Base-by-base conservation (phyloP, 2,329 filamentous ascomycete species). In the Capronia coronata region DNA sequence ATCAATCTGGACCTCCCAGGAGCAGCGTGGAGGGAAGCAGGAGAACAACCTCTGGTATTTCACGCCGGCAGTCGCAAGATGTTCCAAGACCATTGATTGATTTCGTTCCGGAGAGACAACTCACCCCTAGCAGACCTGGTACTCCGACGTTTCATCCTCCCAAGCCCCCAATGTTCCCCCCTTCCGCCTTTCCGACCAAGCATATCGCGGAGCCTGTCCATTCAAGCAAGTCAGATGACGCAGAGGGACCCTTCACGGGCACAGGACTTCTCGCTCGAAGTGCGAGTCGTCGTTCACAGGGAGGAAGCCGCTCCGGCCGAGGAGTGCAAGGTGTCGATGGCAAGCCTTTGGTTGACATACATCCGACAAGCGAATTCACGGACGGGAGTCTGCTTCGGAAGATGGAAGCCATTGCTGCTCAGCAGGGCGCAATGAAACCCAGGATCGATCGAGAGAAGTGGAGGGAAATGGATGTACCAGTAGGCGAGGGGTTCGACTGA, bases 1-100 rank as follows among this genome's bases (percentile, higher is more conserved):
- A 89, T 7, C 80, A 87, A 52, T 68, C 82, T 61, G 71, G 76
- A 14, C n/a, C 18, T 14, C 27, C 34, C 2, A 35, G 42, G 23
- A 19, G 41, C 3, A 47, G 48, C 22, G 16, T 19, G 2, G 48
- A 52, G 8, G 38, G 22, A 22, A 29, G n/a, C 6, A n/a, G 40
- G 18, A 37, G 37, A 37, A 21, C 29, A 5, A 44, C 41, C 2
- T 18, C 19, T 2, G 48, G 23, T 3, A 5, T n/a, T 29, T 34
- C 23, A 2, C 34, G 21, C 6, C 54, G 48, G 13, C 38, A 45
- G 10, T 56, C 54, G 11, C 54, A 51, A n/a, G 42, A 44, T 27
- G 25, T 18, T 29, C 27, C 25, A 21, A 49, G 54, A 41, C 54
- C 54, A 14, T 32, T 53, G 16, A 45, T 53, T 35, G 52, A 55